Evolutionary conservation across 2,329 filamentous ascomycete species (phyloP).

Genomic region (Piedraia hortae): DNA sequence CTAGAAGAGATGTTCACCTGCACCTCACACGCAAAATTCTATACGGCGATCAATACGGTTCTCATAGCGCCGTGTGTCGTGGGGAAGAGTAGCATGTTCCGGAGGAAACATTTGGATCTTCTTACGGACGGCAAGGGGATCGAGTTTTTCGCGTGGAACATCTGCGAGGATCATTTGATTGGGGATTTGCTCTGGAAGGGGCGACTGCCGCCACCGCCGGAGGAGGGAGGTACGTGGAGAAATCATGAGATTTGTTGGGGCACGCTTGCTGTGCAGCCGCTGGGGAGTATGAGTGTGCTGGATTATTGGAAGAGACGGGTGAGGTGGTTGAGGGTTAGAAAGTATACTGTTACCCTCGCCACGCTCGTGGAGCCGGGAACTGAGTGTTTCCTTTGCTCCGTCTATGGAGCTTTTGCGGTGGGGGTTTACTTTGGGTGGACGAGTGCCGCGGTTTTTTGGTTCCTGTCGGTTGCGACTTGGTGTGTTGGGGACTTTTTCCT

Average conservation of each 20-base stretch:
- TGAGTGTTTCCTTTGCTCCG: constrained; percentile 60
- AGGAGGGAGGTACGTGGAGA: constrained; percentile 12
- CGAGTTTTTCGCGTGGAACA: constrained; percentile 82
- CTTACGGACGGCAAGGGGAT: constrained; percentile 42
- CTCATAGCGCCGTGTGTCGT: constrained; percentile 76
- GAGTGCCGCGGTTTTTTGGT: constrained; percentile 38
- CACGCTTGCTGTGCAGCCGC: constrained; percentile 72
- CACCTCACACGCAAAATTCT: constrained; percentile 88
- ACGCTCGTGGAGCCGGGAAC: constrained; percentile 83
- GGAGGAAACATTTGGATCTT: constrained; percentile 61
- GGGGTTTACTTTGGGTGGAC: constrained; percentile 37
- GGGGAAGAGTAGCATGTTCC: constrained; percentile 97
- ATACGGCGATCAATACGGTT: constrained; percentile 86
- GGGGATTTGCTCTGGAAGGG: constrained; percentile 71
- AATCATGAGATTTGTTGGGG: constrained; percentile 17
- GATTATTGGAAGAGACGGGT: constrained; percentile 60
- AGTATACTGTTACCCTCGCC: constrained; percentile 72
- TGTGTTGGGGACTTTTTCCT: constrained; percentile 45
- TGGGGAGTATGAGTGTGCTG: constrained; percentile 47
- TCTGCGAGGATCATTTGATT: constrained; percentile 92
- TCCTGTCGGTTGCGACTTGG: constrained; percentile 39
- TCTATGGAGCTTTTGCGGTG: constrained; percentile 51
- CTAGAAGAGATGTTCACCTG: constrained; percentile 90
- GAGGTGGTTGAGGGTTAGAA: constrained; percentile 75
- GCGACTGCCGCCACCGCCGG: constrained; percentile 19